Base-by-base conservation (phyloP, 2,329 filamentous ascomycete species). In the Xylariaceae sp. region DNA sequence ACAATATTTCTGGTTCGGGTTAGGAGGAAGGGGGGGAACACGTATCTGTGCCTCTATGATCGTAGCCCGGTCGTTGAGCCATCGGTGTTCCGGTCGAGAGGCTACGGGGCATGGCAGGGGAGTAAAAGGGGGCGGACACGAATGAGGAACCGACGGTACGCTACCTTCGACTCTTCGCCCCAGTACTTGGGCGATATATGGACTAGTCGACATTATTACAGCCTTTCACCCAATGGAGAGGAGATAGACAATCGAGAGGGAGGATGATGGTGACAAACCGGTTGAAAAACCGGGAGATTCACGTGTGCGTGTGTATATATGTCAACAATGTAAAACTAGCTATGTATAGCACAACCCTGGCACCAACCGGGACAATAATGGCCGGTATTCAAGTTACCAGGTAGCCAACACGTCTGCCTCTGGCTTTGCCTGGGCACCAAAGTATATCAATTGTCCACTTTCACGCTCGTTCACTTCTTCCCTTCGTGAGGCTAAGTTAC, bases 241-340 rank as follows among this genome's bases (percentile, higher is more conserved):
- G 15, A 36, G 16, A n/a, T 39, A 26, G 26, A 34, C 32, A 19
- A n/a, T n/a, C n/a, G 32, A 13, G 42, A 42, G 42, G 47, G 34
- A n/a, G 47, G n/a, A 43, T n/a, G 5, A 29, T 21, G 26, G 39
- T 48, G 22, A 42, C 6, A 18, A n/a, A 43, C 36, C 10, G 36
- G 49, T 32, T 13, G 12, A 36, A 34, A 5, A 26, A 18, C 46
- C 15, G 37, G 36, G 18, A 36, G 40, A 48, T 44, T 47, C 29
- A 50, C 19, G 15, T 22, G 12, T 57, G 26, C 8, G 26, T 26
- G 26, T 26, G 26, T 50, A 51, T 54, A 54, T 53, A 53, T 58
- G 30, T 45, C 47, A 53, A 53, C 39, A 53, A 59, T 60, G 56
- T 59, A 61, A 57, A 50, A 57, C 47, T 57, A 55, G 30, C 41